phyloP scores from a whole-genome alignment of 306 rosid genomes.

The Ziziphus jujuba region DNA sequence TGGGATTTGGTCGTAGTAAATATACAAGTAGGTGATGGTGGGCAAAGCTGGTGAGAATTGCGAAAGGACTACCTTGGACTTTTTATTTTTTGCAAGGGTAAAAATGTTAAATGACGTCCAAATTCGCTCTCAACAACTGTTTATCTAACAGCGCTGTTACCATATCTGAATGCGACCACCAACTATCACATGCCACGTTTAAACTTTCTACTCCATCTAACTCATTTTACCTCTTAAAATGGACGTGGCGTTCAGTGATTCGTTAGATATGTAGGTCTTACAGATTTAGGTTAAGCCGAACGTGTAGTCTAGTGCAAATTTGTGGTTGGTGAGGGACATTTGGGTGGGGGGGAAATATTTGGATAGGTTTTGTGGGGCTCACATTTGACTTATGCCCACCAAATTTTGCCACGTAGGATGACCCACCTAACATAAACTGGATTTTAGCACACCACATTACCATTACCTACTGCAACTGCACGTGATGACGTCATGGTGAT shows the following conservation, averaged over 20 bases:
- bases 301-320: background rate
- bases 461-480: too few relatives aligned
- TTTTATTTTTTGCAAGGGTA: background rate
- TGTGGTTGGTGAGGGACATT: constrained; percentile 32
- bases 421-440: constrained; percentile 20
- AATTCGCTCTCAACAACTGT: background rate
- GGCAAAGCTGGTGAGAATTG: background rate
- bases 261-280: background rate
- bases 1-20: constrained; percentile 35
- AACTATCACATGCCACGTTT: background rate
- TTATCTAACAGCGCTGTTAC: background rate
- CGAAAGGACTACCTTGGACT: constrained; percentile 15
- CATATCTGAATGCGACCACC: too few relatives aligned
- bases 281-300: background rate
- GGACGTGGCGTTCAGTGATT: background rate
- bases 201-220: too few relatives aligned
- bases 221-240: too few relatives aligned
- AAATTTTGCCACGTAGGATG: constrained; percentile 20
- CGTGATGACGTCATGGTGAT: too few relatives aligned
- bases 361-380: constrained; percentile 8
- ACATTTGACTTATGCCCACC: constrained; percentile 12
- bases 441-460: too few relatives aligned
- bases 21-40: constrained; percentile 22
- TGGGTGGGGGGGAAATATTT: background rate
- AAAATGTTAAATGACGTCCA: background rate